Evolutionary conservation across 2,329 filamentous ascomycete genomes (phyloP), one percentile per base, ranked within the genome.

Genomic region (Ophiostoma montium): DNA sequence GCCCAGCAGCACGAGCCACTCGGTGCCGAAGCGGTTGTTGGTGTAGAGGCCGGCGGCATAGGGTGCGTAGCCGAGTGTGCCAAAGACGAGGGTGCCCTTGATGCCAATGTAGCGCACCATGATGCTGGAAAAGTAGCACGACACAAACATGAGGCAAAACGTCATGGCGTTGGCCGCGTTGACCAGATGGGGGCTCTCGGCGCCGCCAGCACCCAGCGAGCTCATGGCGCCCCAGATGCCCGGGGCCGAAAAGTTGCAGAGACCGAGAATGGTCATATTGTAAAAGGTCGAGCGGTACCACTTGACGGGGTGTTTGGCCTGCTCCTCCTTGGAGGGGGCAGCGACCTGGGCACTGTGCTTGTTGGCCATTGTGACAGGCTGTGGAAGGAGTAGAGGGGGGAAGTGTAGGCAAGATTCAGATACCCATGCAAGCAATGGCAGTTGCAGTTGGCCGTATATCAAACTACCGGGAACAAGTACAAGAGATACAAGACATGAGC

Each of bases 171-270:
- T 87, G 13, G 80, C 81, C 0, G 77, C 72, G 57, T 85, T 86
- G 46, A 86, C 77, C 1, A 86, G 69, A 56, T 78, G 72, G 0
- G 82, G 82, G 9, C 71, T 70, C 54, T 78, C 70, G 30, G 75
- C 70, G 3, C 83, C 83, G 45, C 82, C 83, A 1, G 80, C 83
- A 10, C 82, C 82, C 0, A 86, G 71, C 0, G 74, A 79, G 64
- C 85, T 86, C 80, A 86, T 83, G 8, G 80, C 80, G 12, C 71
- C 74, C 82, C 82, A 86, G 53, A 86, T 81, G 1, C 82, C 82
- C 0, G 82, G 82, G 0, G 82, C 81, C 1, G 78, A 68, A 53
- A 86, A 76, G 58, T 83, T 84, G 63, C 79, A 84, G 10, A 86
- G 62, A 0, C 83, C 82, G 1, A 87, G 72, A 35, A 87, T 75